Evolutionary conservation across 805 yeast species (phyloP).

Genomic region (Wickerhamiella siamensis): DNA sequence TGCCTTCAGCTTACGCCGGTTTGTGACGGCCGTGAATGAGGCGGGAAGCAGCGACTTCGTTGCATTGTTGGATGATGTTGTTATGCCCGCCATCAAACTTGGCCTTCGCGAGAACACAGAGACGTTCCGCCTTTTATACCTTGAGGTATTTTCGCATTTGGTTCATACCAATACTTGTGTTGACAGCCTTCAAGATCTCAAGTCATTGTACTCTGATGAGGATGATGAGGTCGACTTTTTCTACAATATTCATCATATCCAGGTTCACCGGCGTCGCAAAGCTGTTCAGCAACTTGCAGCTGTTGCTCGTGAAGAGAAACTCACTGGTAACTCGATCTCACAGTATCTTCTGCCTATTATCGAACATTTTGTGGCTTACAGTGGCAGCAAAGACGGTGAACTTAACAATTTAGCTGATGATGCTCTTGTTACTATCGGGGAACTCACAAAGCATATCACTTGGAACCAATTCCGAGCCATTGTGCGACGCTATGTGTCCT

Average conservation of each 20-base stretch:
- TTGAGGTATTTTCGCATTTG: conserved; percentile 48
- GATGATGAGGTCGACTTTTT: conserved; percentile 81
- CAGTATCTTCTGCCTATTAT: conserved; percentile 75
- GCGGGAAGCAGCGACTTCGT: not conserved
- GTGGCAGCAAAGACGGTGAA: conserved; percentile 22
- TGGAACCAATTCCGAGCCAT: conserved; percentile 76
- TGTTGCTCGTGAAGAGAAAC: conserved; percentile 26
- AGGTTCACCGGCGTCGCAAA: conserved; percentile 69
- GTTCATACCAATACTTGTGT: conserved; percentile 26
- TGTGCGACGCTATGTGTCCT: conserved; percentile 48
- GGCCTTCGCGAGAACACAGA: conserved; percentile 54
- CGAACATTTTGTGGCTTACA: conserved; percentile 59
- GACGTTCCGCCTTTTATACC: conserved; percentile 54
- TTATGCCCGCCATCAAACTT: conserved; percentile 50
- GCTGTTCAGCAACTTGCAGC: conserved; percentile 57
- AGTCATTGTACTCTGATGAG: conserved; percentile 39
- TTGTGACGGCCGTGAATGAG: conserved; percentile 34
- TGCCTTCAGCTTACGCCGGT: conserved; percentile 44
- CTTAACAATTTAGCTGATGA: conserved; percentile 27
- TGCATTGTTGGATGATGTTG: conserved; percentile 32
- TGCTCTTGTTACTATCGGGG: conserved; percentile 47
- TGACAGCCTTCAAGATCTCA: conserved; percentile 21
- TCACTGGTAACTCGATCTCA: conserved; percentile 45
- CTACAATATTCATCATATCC: conserved; percentile 65
- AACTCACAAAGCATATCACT: conserved; percentile 40